Conservation (phyloP, 2,329 filamentous ascomycete genomes). For the Penicillium sp. region DNA sequence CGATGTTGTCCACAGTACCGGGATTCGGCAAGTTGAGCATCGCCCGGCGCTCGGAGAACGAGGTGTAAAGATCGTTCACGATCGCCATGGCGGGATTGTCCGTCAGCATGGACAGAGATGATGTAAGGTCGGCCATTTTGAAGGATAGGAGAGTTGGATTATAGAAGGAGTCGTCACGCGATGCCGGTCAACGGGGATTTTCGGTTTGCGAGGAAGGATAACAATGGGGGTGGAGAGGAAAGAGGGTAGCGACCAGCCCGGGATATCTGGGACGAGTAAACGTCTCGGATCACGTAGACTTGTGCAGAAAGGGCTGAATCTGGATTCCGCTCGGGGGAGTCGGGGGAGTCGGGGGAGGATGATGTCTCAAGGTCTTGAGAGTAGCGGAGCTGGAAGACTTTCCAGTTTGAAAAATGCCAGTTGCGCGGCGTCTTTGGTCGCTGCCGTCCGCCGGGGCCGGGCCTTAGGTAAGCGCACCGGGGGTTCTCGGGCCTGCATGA, state of each 20-base stretch:
- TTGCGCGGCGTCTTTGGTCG: conserved; percentile 34
- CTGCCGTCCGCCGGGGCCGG: conserved; percentile 27
- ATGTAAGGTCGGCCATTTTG: conserved; percentile 47
- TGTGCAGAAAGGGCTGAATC: conserved; percentile 20
- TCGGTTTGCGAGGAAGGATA: conserved; percentile 23
- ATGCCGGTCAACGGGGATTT: conserved; percentile 23
- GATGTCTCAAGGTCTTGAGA: conserved; percentile 6
- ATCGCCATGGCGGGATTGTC: conserved; percentile 72
- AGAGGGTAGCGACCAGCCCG: conserved; percentile 34
- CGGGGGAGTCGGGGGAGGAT: conserved; percentile 21
- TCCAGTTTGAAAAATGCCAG: conserved; percentile 38
- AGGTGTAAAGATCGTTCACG: conserved; percentile 74
- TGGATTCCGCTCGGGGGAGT: conserved; percentile 29
- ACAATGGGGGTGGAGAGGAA: conserved; percentile 23
- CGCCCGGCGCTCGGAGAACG: conserved; percentile 82
- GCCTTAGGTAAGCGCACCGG: conserved; percentile 20
- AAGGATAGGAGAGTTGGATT: conserved; percentile 16
- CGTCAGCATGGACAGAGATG: conserved; percentile 66
- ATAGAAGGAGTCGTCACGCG: conserved; percentile 29
- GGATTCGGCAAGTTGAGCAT: conserved; percentile 89
- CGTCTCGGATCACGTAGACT: conserved; percentile 22
- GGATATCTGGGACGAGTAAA: conserved; percentile 26
- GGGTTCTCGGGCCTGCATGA: conserved; percentile 1
- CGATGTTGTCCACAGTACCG: conserved; percentile 85
- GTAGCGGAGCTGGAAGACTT: conserved; percentile 30